Conservation (phyloP, 2,329 filamentous ascomycete genomes). For the Clarireedia monteithiana region DNA sequence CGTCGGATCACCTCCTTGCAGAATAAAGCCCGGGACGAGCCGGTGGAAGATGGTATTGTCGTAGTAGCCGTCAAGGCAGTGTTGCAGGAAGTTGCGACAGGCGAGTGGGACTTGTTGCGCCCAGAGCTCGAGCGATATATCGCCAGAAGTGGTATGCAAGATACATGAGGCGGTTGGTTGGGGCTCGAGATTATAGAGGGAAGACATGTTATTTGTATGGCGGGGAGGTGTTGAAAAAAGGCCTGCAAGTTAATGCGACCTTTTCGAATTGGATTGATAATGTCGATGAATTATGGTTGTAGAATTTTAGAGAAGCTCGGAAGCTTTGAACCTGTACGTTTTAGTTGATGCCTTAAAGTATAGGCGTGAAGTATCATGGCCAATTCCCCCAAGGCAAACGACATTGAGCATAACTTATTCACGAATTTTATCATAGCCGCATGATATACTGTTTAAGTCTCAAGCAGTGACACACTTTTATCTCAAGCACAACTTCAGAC, state of each 20-base stretch:
- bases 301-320: neutral
- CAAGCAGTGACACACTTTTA: no score
- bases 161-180: slow-evolving; percentile 89
- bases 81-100: slow-evolving; percentile 91
- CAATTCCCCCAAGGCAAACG: no score
- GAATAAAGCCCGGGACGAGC: slow-evolving; percentile 81
- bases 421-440: no score
- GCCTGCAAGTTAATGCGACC: slow-evolving; percentile 23
- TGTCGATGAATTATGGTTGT: neutral
- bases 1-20: slow-evolving; percentile 92
- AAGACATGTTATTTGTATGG: slow-evolving; percentile 54
- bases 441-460: no score
- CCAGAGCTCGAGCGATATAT: slow-evolving; percentile 87
- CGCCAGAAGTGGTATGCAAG: slow-evolving; percentile 82
- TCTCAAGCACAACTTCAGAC: no score
- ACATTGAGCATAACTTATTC: no score
- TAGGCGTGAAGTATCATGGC: neutral
- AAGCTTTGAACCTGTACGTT: neutral
- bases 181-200: slow-evolving; percentile 89
- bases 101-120: slow-evolving; percentile 89
- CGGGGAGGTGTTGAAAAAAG: neutral
- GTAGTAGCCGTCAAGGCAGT: slow-evolving; percentile 93
- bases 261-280: neutral
- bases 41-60: slow-evolving; percentile 91
- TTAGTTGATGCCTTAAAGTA: neutral